Evolutionary conservation across 805 yeast genomes (phyloP).

Genomic region (Schwanniomyces polymorphus): DNA sequence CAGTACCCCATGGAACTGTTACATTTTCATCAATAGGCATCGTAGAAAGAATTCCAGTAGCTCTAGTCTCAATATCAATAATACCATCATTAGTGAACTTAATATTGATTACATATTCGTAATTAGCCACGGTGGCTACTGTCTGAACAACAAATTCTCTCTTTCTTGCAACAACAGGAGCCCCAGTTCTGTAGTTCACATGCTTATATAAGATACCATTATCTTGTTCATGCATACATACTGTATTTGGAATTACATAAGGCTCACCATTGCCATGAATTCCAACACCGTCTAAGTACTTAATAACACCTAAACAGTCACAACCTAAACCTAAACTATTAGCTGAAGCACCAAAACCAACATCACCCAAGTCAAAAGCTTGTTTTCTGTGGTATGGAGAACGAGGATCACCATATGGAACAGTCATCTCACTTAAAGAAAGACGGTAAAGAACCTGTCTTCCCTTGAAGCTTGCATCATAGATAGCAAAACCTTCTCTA

Average conservation of each 20-base stretch:
- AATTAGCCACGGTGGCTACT: constrained; percentile 82
- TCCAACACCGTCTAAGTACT: constrained; percentile 65
- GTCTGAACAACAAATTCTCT: constrained; percentile 79
- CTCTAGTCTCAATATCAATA: constrained; percentile 75
- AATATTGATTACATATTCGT: constrained; percentile 73
- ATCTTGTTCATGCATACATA: constrained; percentile 81
- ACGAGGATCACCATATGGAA: constrained; percentile 84
- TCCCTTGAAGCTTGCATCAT: constrained; percentile 73
- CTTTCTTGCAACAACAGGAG: constrained; percentile 73
- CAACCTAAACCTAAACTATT: constrained; percentile 72
- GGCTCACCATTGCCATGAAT: constrained; percentile 62
- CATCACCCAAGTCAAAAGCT: constrained; percentile 84
- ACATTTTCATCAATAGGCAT: constrained; percentile 75
- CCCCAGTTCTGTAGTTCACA: constrained; percentile 71
- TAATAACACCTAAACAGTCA: constrained; percentile 79
- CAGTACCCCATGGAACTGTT: constrained; percentile 71
- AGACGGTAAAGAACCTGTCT: constrained; percentile 73
- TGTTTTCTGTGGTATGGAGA: constrained; percentile 80
- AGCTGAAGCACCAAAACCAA: constrained; percentile 77
- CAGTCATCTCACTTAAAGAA: constrained; percentile 81
- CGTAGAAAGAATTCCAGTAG: constrained; percentile 84
- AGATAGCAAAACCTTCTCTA: constrained; percentile 78
- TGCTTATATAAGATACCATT: constrained; percentile 77
- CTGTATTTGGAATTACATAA: constrained; percentile 61
- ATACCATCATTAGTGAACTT: constrained; percentile 78